Evolutionary conservation across 2,329 filamentous ascomycete genomes (phyloP).

Genomic region (Nothophoma quercina): DNA sequence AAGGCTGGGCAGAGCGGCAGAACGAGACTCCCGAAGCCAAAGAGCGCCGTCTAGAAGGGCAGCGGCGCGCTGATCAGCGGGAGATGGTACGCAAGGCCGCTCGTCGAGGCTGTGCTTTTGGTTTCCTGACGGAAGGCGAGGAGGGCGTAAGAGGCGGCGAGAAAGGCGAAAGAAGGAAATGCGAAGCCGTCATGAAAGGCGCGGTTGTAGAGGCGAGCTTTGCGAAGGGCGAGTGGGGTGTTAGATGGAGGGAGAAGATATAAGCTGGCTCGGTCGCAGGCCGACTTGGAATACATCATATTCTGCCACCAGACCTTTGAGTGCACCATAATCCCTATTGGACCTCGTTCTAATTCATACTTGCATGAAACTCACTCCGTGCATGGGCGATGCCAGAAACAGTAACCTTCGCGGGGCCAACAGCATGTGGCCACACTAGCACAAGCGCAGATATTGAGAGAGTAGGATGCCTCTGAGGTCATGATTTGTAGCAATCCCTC

Average conservation of each 20-base stretch:
- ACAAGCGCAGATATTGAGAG: too few species aligned
- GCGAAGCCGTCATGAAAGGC: constrained; percentile 67
- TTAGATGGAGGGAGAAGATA: constrained; percentile 62
- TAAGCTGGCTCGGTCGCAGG: too few species aligned
- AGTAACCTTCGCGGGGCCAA: too few species aligned
- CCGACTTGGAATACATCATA: too few species aligned
- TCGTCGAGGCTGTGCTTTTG: constrained; percentile 66
- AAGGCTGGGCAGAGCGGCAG: constrained; percentile 61
- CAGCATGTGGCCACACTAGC: too few species aligned
- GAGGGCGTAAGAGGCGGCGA: constrained; percentile 16
- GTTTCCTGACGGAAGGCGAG: constrained; percentile 48
- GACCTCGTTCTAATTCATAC: too few species aligned
- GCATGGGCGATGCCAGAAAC: too few species aligned
- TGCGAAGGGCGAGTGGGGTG: constrained; percentile 67
- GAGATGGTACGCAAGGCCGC: constrained; percentile 71
- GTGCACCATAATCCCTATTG: too few species aligned
- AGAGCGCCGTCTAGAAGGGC: constrained; percentile 58
- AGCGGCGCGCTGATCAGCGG: constrained; percentile 57
- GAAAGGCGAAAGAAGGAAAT: constrained; percentile 52
- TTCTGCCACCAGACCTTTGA: too few species aligned
- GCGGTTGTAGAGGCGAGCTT: constrained; percentile 67
- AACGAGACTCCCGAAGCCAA: constrained; percentile 62
- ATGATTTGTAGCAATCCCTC: too few species aligned
- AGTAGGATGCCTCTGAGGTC: too few species aligned
- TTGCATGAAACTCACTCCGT: too few species aligned